Evolutionary conservation across 2,329 filamentous ascomycete genomes (phyloP).

Genomic region (Kalaharituber pfeilii): DNA sequence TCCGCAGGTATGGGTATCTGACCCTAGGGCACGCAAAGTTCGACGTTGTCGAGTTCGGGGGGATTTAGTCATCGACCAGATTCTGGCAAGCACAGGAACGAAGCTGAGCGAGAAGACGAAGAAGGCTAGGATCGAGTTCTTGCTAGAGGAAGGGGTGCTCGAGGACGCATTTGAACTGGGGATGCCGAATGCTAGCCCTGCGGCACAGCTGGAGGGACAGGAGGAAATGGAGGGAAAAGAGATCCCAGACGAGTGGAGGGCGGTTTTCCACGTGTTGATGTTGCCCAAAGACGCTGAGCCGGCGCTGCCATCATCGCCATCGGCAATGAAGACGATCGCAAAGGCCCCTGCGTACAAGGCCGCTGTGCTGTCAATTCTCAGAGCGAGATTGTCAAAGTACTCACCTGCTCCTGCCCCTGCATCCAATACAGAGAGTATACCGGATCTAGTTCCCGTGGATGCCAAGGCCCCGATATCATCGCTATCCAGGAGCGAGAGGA

Average conservation of each 20-base stretch:
- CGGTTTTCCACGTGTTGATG: neutral
- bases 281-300: neutral
- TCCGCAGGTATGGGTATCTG: conserved; percentile 77
- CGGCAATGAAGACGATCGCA: neutral
- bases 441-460: too few relatives aligned
- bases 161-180: conserved; percentile 58
- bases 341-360: neutral
- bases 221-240: neutral
- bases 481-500: conserved; percentile 15
- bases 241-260: neutral
- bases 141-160: conserved; percentile 47
- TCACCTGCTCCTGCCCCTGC: neutral
- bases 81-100: conserved; percentile 29
- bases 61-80: conserved; percentile 35
- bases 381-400: neutral
- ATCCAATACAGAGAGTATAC: neutral
- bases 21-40: conserved; percentile 58
- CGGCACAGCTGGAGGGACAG: neutral
- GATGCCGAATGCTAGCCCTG: conserved; percentile 2
- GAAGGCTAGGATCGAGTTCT: conserved; percentile 32
- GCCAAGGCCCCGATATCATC: too few relatives aligned
- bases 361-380: neutral
- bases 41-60: conserved; percentile 69
- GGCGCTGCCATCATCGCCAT: neutral
- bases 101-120: conserved; percentile 27